phyloP scores from a whole-genome alignment of 306 rosid species.

The Pueraria montana region DNA sequence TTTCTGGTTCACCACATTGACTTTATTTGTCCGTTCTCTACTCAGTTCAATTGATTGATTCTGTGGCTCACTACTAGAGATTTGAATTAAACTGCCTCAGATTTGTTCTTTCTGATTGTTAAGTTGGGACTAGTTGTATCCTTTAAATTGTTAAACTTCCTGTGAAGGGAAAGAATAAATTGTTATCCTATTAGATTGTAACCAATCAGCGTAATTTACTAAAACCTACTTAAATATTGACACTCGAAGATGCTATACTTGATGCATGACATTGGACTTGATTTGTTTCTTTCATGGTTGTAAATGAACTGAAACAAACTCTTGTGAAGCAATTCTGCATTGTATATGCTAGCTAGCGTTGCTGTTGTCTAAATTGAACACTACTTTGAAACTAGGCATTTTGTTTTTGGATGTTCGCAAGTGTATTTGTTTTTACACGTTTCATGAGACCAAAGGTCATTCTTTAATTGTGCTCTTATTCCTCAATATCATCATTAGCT shows the following conservation, averaged over 20 bases:
- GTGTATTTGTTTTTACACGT: not conserved
- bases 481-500: not conserved
- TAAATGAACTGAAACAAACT: not conserved
- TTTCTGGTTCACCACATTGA: not conserved
- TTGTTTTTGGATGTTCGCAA: not conserved
- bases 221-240: not conserved
- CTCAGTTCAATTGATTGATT: not conserved
- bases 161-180: slow-evolving; percentile 4
- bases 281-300: slow-evolving; percentile 9
- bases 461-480: not conserved
- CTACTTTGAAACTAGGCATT: not conserved
- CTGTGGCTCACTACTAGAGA: not conserved
- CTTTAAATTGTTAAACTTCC: not conserved
- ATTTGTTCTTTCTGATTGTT: not conserved
- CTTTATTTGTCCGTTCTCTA: not conserved
- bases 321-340: not conserved
- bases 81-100: not conserved
- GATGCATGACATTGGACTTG: slow-evolving; percentile 12
- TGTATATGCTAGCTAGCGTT: not conserved
- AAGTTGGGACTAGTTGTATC: not conserved
- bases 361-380: not conserved
- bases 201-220: not conserved
- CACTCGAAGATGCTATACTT: not conserved
- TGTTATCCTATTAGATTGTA: not conserved
- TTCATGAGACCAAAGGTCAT: not conserved